Percentiles rank a stretch among this genome's conserved stretches.
phyloP scores from a whole-genome alignment of 192 early-diverging fungal species.

The Mortierella alpina region DNA sequence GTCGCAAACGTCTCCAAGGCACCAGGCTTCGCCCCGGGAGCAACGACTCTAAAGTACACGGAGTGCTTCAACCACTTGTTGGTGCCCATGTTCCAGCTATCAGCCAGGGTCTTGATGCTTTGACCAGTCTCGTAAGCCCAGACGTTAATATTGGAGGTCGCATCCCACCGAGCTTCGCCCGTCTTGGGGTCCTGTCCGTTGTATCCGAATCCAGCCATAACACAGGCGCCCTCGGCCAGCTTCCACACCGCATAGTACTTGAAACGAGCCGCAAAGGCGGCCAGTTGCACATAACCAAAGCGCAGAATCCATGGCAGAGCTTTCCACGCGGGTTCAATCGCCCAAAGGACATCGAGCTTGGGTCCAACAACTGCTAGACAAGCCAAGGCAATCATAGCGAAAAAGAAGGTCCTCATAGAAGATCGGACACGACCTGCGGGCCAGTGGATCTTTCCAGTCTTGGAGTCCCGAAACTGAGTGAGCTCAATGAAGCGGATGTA shows the following conservation, averaged over 20 bases:
- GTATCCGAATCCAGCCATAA: constrained; percentile 85
- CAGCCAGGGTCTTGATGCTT: constrained; percentile 79
- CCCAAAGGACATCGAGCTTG: constrained; percentile 40
- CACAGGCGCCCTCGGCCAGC: constrained; percentile 87
- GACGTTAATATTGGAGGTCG: constrained; percentile 81
- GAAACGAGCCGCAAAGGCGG: constrained; percentile 70
- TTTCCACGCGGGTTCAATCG: constrained; percentile 46
- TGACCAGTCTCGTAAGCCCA: constrained; percentile 78
- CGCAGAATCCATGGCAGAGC: constrained; percentile 50
- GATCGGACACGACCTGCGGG: constrained; percentile 37
- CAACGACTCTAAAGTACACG: constrained; percentile 79
- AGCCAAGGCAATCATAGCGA: constrained; percentile 45
- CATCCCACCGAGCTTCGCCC: constrained; percentile 73
- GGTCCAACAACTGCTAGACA: constrained; percentile 51
- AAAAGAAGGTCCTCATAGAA: constrained; percentile 42
- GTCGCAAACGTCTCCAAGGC: constrained; percentile 76
- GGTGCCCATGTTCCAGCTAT: constrained; percentile 93
- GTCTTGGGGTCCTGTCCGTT: constrained; percentile 70
- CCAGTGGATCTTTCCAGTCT: constrained; percentile 49
- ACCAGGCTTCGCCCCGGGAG: constrained; percentile 63
- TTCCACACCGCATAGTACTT: constrained; percentile 96
- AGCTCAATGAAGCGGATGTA: constrained; percentile 62
- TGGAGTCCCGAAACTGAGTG: constrained; percentile 40
- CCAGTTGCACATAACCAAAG: constrained; percentile 68
- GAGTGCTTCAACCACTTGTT: constrained; percentile 89